phyloP scores from a whole-genome alignment of 768 basidiomycete genomes.

The Tulasnella sp. region DNA sequence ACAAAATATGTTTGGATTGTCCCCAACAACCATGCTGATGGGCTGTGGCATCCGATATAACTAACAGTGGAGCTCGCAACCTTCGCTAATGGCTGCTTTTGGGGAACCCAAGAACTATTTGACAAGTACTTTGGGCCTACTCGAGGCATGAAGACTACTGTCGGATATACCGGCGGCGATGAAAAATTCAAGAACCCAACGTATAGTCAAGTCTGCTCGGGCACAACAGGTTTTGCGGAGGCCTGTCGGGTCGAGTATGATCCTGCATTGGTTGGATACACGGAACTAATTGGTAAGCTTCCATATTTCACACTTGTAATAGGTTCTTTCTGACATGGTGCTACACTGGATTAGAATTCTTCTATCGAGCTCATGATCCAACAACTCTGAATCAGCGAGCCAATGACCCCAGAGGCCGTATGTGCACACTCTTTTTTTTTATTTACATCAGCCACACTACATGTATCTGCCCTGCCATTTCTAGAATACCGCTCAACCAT shows the following conservation, averaged over 20 bases:
- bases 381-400: slow-evolving; percentile 81
- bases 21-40: neutral
- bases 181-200: slow-evolving; percentile 41
- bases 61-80: slow-evolving; percentile 28
- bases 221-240: slow-evolving; percentile 84
- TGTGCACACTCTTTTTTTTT: slow-evolving; percentile 27
- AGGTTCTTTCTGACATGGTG: neutral
- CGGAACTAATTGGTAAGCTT: slow-evolving; percentile 74
- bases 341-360: slow-evolving; percentile 59
- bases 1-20: neutral
- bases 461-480: neutral
- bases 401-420: slow-evolving; percentile 70
- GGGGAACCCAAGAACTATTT: slow-evolving; percentile 31
- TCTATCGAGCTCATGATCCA: slow-evolving; percentile 91
- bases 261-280: slow-evolving; percentile 72
- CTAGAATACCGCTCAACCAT: slow-evolving; percentile 92
- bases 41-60: neutral
- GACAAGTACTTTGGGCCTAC: slow-evolving; percentile 25
- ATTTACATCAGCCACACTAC: neutral
- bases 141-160: slow-evolving; percentile 27
- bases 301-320: neutral
- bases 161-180: slow-evolving; percentile 31
- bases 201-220: slow-evolving; percentile 74
- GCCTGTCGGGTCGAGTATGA: slow-evolving; percentile 83
- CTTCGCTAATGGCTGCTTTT: slow-evolving; percentile 31